These are phyloP conservation scores for Hyaloscypha finlandica DNA, from an alignment of 495 filamentous ascomycete species.

Conservation along the genomic window DNA sequence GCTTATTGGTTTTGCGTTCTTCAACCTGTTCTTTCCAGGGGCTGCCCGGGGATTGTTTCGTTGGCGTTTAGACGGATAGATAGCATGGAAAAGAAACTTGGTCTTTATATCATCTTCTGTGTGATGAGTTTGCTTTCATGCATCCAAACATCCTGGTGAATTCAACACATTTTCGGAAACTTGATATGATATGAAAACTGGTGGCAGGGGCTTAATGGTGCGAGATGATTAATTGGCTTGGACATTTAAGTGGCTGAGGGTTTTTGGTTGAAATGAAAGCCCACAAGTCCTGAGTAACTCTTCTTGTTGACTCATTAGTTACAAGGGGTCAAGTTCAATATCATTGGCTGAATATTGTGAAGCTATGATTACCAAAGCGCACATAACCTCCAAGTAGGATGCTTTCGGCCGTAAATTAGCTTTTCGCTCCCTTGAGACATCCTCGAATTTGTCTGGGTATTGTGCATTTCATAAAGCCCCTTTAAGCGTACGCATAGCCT, in stretches of 20 bases:
- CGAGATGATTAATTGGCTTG: too few relatives aligned
- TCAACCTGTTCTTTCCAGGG: constrained; percentile 4
- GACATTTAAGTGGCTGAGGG: too few relatives aligned
- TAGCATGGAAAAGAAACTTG: constrained; percentile 20
- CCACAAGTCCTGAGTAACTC: too few relatives aligned
- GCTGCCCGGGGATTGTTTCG: constrained; percentile 11
- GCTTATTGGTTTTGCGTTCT: constrained; percentile 17
- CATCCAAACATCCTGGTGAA: too few relatives aligned
- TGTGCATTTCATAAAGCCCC: background rate
- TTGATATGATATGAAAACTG: too few relatives aligned
- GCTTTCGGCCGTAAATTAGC: background rate
- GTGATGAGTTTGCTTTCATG: background rate
- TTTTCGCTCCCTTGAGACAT: background rate
- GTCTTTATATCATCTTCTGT: background rate
- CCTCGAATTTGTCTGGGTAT: background rate
- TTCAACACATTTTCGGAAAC: too few relatives aligned
- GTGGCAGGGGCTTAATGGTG: too few relatives aligned
- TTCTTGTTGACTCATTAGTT: too few relatives aligned
- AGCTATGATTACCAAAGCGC: background rate
- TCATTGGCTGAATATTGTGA: background rate
- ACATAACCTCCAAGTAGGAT: background rate
- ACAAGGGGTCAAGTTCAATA: background rate
- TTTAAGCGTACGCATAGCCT: background rate
- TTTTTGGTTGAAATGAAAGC: too few relatives aligned
- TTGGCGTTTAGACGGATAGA: constrained; percentile 36